Evolutionary conservation across 768 basidiomycete genomes (phyloP).

Genomic region (Collybiopsis confluens): DNA sequence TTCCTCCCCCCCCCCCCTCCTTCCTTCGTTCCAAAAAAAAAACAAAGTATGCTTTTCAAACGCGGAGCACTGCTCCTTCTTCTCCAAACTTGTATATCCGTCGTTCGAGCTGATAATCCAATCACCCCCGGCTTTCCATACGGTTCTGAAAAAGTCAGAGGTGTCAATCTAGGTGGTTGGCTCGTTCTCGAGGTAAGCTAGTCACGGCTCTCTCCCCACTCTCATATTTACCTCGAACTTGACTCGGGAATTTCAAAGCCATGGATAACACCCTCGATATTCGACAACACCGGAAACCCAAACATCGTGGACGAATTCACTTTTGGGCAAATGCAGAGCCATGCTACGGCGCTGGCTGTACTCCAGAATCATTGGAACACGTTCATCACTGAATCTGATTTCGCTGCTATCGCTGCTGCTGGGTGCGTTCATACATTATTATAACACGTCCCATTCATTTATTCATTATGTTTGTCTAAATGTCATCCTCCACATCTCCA

Average conservation of each 20-base stretch:
- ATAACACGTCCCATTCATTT: constrained; percentile 72
- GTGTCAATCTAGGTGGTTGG: constrained; percentile 76
- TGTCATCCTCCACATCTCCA: too few species aligned
- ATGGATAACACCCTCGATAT: constrained; percentile 77
- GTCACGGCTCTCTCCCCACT: neutral
- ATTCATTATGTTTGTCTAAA: too few species aligned
- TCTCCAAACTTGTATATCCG: neutral
- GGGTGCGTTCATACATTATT: constrained; percentile 60
- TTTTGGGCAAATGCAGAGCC: constrained; percentile 46
- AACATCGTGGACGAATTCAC: constrained; percentile 61
- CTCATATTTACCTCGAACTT: neutral
- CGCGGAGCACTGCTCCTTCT: too few species aligned
- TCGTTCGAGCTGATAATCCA: constrained; percentile 8
- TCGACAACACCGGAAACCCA: constrained; percentile 53
- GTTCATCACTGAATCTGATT: constrained; percentile 70
- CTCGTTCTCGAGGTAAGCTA: constrained; percentile 44
- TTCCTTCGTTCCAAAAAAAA: too few species aligned
- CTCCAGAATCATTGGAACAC: constrained; percentile 56
- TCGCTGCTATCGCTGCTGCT: constrained; percentile 56
- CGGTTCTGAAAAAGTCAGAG: constrained; percentile 69
- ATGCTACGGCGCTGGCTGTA: constrained; percentile 35
- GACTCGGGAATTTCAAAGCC: constrained; percentile 41
- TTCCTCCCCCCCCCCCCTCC: too few species aligned
- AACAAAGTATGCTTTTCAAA: too few species aligned
- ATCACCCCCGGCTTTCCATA: constrained; percentile 64